Evolutionary conservation across 73 alveolate species (phyloP), one percentile per base, ranked within the genome.

Genomic region (Paramecium pentaurelia): DNA sequence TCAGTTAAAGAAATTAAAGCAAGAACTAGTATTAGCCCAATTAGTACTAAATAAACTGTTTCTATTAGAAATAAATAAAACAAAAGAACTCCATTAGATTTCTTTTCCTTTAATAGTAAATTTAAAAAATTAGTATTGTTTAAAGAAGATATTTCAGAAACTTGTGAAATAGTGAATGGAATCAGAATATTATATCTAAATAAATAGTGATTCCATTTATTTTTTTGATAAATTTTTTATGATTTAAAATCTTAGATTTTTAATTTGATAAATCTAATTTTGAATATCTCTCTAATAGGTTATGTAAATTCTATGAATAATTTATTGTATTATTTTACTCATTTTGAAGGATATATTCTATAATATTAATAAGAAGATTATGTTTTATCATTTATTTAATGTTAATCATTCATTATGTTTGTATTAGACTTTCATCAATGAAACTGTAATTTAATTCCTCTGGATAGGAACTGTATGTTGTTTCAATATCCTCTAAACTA

Each of bases 401-500:
- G 70, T 54, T 54, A 54, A 54, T 54, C 70, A 54, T 54, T 54
- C 70, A 54, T 18, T 54, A n/a, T 25, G 22, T 28, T 64, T 64
- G 28, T 2, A 73, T 38, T 30, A 73, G 12, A 37, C 87, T 73
- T 12, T 73, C 87, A 36, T 73, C 87, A 14, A 73, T 37, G 38
- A 73, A 73, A 40, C 87, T 73, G 87, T 36, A 36, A 73, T 73
- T 73, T 22, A 30, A 25, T 9, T 73, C 60, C 40, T 73, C 87
- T 8, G 47, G 18, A n/a, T 73, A 73, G 5, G 60, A 73, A 73
- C 87, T 73, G n/a, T 73, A 73, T 36, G 87, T 73, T 20, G 87
- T 73, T 37, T 73, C 58, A 20, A 73, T 59, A n/a, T 73, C 87
- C 7, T 73, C 87, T 73, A 73, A n/a, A 18, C 60, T 37, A 73